Evolutionary conservation across 106 monocot species (phyloP), one percentile per base, ranked within the genome.

Genomic region (Apostasia ramifera): DNA sequence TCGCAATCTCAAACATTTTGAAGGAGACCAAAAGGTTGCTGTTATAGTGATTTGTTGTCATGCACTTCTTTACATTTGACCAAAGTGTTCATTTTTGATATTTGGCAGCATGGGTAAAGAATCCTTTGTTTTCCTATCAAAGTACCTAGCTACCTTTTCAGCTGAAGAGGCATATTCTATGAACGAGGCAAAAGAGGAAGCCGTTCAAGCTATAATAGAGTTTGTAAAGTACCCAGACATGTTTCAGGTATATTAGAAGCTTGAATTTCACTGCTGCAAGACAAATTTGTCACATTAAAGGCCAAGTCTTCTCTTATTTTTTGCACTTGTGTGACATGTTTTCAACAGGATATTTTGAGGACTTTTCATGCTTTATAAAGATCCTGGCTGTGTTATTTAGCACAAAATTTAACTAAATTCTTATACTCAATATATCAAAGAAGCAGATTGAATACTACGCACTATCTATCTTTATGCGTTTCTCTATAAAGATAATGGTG

Each of bases 11-110:
- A 56, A 87, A 83, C 73, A 85, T 92, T 66, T 79, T 92, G 64
- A 97, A 90, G 86, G 97, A 97, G 64, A 82, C 80, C 57, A 97
- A 87, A 75, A 89, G 97, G 97, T 97, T 43, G 10, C 59, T 50
- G 8, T 14, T 12, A 13, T 8, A 65, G 26, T 26, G 26, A 26
- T 26, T 26, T 26, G 26, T 26, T 26, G 26, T 26, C 26, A 26
- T 26, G 26, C 26, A 26, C 4, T 68, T 42, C 15, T 59, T 56
- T 58, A 6, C 2, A 49, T 38, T 7, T 57, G 5, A 66, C 57
- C 69, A 70, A 13, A 75, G 53, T n/a, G 6, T 78, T 12, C 6
- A 6, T 67, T 65, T 74, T 64, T 41, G 14, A 1, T 57, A 4
- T 38, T 66, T 66, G 78, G 57, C 73, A 97, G 89, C 73, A 79